A percentile compares a stretch with the other conserved stretches of the same genome.
phyloP scores from a whole-genome alignment of 148 eudicot genomes.

The Salicornia ramosissima region DNA sequence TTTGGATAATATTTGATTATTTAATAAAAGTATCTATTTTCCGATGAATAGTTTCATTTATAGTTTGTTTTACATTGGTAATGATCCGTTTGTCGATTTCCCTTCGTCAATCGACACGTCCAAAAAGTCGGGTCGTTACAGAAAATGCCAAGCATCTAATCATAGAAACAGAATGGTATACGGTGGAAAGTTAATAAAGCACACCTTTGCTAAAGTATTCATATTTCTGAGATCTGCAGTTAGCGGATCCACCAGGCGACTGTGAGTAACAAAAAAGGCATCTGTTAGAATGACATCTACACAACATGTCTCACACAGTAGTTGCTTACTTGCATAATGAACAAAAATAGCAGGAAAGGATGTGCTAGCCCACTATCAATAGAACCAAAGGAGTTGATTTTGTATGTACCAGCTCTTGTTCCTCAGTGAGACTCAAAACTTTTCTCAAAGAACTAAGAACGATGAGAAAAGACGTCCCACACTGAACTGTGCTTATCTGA shows the following conservation, averaged over 20 bases:
- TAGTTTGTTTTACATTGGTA: too few species aligned
- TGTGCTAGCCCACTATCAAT: background rate
- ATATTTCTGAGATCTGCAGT: constrained; percentile 88
- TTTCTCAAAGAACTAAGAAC: background rate
- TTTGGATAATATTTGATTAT: too few species aligned
- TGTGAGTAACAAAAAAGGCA: constrained; percentile 25
- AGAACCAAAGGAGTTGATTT: background rate
- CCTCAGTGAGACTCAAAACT: background rate
- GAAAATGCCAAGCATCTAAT: background rate
- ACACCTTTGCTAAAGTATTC: constrained; percentile 90
- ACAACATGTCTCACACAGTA: background rate
- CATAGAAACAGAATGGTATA: background rate
- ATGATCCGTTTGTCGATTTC: too few species aligned
- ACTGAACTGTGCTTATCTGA: background rate
- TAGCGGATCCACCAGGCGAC: constrained; percentile 87
- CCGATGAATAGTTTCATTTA: too few species aligned
- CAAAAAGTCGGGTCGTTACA: too few species aligned
- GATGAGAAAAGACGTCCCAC: background rate
- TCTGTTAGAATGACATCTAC: constrained; percentile 13
- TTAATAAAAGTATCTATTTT: too few species aligned
- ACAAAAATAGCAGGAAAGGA: background rate
- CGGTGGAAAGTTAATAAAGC: constrained; percentile 8
- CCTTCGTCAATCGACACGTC: too few species aligned
- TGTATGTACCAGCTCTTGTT: background rate
- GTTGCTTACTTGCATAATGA: background rate